Percentiles rank a stretch among this genome's conserved stretches.
Evolutionary conservation across 2,329 filamentous ascomycete genomes (phyloP).

Genomic region (Plenodomus biglobosus): DNA sequence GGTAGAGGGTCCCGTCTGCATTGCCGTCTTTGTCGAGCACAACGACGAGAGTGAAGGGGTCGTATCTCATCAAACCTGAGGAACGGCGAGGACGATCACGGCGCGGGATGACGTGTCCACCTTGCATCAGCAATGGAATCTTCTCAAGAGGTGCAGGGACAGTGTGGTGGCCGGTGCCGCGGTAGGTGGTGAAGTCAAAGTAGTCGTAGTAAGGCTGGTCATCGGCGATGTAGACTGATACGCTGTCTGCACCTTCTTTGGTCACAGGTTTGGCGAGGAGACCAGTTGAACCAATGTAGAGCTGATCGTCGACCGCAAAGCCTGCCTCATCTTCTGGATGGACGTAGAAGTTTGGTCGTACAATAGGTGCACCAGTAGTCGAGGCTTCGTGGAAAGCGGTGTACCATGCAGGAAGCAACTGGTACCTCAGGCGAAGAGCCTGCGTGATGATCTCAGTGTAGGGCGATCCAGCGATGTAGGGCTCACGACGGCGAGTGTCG

Average conservation of each 20-base stretch:
- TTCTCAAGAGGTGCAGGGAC: conserved; percentile 79
- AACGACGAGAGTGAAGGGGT: conserved; percentile 91
- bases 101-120: conserved; percentile 87
- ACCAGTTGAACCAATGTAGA: conserved; percentile 86
- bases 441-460: conserved; percentile 85
- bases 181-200: conserved; percentile 79
- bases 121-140: conserved; percentile 88
- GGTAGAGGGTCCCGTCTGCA: conserved; percentile 81
- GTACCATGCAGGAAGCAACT: conserved; percentile 90
- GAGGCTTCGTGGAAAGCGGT: conserved; percentile 93
- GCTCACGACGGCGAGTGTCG: conserved; percentile 89
- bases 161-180: conserved; percentile 70
- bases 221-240: conserved; percentile 85
- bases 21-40: conserved; percentile 67
- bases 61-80: conserved; percentile 84
- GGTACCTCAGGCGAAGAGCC: conserved; percentile 84
- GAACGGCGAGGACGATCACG: conserved; percentile 86
- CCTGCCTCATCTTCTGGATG: conserved; percentile 83
- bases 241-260: conserved; percentile 69
- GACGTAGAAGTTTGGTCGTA: conserved; percentile 90
- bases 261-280: conserved; percentile 91
- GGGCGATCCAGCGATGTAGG: conserved; percentile 82
- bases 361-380: conserved; percentile 78
- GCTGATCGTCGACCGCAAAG: conserved; percentile 89
- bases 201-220: conserved; percentile 93